phyloP scores from a whole-genome alignment of 2,329 filamentous ascomycete species.

The Nothophoma quercina region DNA sequence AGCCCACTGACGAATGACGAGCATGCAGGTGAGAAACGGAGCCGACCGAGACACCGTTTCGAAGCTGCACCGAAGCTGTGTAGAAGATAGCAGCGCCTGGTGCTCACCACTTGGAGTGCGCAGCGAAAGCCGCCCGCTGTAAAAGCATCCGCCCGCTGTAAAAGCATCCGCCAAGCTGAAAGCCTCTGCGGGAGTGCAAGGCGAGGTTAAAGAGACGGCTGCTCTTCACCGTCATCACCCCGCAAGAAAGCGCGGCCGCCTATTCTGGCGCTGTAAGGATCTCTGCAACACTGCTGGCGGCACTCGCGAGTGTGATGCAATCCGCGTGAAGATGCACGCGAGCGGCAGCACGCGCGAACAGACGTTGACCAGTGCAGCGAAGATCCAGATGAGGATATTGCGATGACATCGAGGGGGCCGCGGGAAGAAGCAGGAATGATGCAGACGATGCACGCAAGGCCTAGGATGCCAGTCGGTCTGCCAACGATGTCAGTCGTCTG shows the following conservation, averaged over 20 bases:
- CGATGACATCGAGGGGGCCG: conserved; percentile 36
- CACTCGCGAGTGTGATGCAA: conserved; percentile 22
- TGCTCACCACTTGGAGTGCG: conserved; percentile 28
- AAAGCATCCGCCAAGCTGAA: conserved; percentile 33
- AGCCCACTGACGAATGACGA: conserved; percentile 32
- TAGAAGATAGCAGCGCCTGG: conserved; percentile 43
- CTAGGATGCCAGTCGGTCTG: conserved; percentile 14
- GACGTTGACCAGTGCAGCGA: conserved; percentile 24
- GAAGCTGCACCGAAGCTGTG: conserved; percentile 48
- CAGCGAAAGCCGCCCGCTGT: conserved; percentile 34
- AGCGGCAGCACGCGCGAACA: conserved; percentile 22
- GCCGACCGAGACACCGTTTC: conserved; percentile 45
- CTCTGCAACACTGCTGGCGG: conserved; percentile 5
- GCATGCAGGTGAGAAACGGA: conserved; percentile 31
- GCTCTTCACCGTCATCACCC: conserved; percentile 13
- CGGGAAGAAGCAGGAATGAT: conserved; percentile 30
- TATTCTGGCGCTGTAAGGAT: conserved; percentile 18
- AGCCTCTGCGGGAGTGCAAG: conserved; percentile 11
- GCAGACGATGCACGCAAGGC: conserved; percentile 29
- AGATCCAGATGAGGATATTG: conserved; percentile 26
- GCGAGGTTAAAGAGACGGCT: conserved; percentile 23
- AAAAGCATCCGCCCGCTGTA: conserved; percentile 37
- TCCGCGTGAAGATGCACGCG: conserved; percentile 29
- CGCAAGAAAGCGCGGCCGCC: conserved; percentile 26
- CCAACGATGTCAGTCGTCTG: conserved; percentile 22